Conservation (phyloP, 2,329 filamentous ascomycete genomes). For the Neopestalotiopsis clavispora region DNA sequence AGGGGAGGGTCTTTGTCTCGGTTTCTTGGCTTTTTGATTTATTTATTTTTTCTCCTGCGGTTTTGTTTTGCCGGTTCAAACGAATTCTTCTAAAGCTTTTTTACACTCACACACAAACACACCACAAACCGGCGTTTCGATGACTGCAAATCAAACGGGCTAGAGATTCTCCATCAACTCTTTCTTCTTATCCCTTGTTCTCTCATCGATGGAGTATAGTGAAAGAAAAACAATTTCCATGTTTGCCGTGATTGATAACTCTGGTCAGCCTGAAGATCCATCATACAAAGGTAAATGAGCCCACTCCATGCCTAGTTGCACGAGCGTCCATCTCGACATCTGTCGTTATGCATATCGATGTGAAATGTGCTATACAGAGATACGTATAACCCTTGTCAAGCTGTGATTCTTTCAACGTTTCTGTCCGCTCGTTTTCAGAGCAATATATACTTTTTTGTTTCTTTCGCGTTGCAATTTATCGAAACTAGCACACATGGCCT, state of each 20-base stretch:
- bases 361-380: too few species aligned
- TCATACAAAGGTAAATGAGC: too few species aligned
- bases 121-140: conserved; percentile 5
- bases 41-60: neutral
- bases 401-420: too few species aligned
- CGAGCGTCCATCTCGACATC: too few species aligned
- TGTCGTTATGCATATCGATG: too few species aligned
- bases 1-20: neutral
- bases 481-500: neutral
- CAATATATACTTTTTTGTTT: neutral
- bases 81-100: too few species aligned
- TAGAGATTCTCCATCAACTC: conserved; percentile 13
- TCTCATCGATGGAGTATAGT: neutral
- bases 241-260: neutral
- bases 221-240: neutral
- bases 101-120: neutral
- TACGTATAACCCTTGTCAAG: too few species aligned
- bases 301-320: too few species aligned
- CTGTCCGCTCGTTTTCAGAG: too few species aligned
- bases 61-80: too few species aligned
- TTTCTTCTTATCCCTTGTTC: neutral
- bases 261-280: too few species aligned
- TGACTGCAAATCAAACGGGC: neutral
- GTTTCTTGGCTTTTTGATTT: neutral
- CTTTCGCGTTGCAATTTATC: neutral